phyloP scores from a whole-genome alignment of 257 asterid genomes.

The Henckelia pumila region DNA sequence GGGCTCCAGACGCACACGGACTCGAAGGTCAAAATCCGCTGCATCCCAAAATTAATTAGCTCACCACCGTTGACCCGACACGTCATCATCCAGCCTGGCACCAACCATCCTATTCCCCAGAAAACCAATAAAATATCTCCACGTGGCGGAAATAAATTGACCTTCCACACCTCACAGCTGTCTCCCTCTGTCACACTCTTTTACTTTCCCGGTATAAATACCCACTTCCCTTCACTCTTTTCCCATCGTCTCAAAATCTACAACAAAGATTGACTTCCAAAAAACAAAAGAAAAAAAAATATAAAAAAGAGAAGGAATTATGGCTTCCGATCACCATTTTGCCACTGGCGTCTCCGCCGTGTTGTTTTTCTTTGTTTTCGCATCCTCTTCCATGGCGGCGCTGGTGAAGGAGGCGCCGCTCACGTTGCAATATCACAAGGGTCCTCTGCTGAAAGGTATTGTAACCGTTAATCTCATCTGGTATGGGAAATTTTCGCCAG shows the following conservation, averaged over 20 bases:
- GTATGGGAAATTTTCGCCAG: constrained; percentile 49
- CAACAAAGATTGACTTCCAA: not conserved
- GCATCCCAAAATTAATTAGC: not conserved
- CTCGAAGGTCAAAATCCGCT: not conserved
- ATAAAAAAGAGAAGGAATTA: constrained; percentile 8
- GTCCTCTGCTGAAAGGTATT: constrained; percentile 40
- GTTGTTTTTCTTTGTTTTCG: constrained; percentile 10
- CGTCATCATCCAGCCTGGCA: constrained; percentile 59
- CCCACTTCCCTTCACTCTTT: not conserved
- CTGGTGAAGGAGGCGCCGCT: constrained; percentile 43
- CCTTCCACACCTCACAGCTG: constrained; percentile 31
- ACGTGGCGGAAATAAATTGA: constrained; percentile 32
- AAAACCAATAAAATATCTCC: constrained; percentile 1
- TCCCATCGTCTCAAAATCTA: not conserved
- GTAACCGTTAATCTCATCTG: constrained; percentile 47
- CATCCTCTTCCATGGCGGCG: constrained; percentile 29
- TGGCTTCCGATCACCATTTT: constrained; percentile 27
- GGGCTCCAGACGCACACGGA: not conserved
- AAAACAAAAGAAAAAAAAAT: too few relatives aligned
- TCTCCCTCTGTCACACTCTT: not conserved
- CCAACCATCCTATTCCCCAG: not conserved
- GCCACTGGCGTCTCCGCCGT: not conserved
- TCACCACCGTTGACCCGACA: constrained; percentile 14
- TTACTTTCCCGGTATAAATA: not conserved
- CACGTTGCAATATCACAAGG: constrained; percentile 45